Evolutionary conservation across 805 yeast genomes (phyloP).

Genomic region (Hyphopichia homilentoma): DNA sequence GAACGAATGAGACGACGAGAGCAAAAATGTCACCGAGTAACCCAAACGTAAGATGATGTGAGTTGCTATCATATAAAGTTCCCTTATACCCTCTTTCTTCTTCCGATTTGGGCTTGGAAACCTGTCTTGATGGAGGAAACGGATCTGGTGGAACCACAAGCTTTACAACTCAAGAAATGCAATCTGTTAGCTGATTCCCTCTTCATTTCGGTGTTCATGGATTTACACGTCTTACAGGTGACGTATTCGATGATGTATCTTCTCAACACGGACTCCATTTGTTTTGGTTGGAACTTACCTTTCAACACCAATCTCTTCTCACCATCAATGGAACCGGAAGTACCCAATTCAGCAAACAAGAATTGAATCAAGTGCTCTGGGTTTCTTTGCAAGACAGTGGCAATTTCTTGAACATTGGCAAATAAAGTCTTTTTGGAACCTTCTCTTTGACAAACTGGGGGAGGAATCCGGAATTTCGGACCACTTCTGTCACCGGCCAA

Average conservation of each 20-base stretch:
- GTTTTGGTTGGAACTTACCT: slow-evolving; percentile 98
- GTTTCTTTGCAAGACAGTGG: slow-evolving; percentile 90
- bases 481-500: slow-evolving; percentile 95
- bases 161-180: slow-evolving; percentile 95
- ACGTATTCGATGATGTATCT: slow-evolving; percentile 96
- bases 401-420: slow-evolving; percentile 92
- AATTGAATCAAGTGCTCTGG: slow-evolving; percentile 97
- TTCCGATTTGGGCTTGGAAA: slow-evolving; percentile 97
- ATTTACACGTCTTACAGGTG: slow-evolving; percentile 97
- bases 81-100: slow-evolving; percentile 61
- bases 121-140: slow-evolving; percentile 98
- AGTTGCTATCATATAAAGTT: slow-evolving; percentile 3
- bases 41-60: background rate
- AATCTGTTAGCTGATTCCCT: slow-evolving; percentile 95
- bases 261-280: slow-evolving; percentile 93
- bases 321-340: slow-evolving; percentile 98
- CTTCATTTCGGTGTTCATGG: slow-evolving; percentile 92
- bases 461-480: slow-evolving; percentile 92
- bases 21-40: background rate
- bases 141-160: slow-evolving; percentile 96
- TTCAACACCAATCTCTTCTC: slow-evolving; percentile 93
- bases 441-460: slow-evolving; percentile 95
- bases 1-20: slow-evolving; percentile 2
- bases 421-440: slow-evolving; percentile 95
- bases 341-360: slow-evolving; percentile 97